phyloP scores from a whole-genome alignment of 2,329 filamentous ascomycete species.

The Ophiobolus disseminans region DNA sequence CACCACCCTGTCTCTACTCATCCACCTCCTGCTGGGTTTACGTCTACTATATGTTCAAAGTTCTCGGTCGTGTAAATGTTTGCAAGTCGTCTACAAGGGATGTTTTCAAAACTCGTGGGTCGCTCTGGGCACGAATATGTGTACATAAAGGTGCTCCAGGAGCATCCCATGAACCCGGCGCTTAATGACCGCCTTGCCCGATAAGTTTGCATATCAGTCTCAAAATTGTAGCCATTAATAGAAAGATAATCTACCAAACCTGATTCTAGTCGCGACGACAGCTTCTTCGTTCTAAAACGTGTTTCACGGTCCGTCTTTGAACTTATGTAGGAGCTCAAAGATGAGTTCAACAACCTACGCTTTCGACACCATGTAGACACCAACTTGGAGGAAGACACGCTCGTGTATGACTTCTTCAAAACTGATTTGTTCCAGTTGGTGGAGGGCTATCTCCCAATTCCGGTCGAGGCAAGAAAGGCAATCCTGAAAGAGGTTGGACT shows the following conservation, averaged over 20 bases:
- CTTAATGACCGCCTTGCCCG: conserved; percentile 9
- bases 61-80: too few species aligned
- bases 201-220: conserved; percentile 8
- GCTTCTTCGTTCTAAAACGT: conserved; percentile 7
- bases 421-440: conserved; percentile 11
- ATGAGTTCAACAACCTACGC: conserved; percentile 6
- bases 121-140: too few species aligned
- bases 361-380: conserved; percentile 5
- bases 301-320: conserved; percentile 11
- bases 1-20: too few species aligned
- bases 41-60: too few species aligned
- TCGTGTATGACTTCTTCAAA: conserved; percentile 5
- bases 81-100: too few species aligned
- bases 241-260: conserved; percentile 5
- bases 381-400: conserved; percentile 4
- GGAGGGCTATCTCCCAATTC: conserved; percentile 8
- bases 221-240: too few species aligned
- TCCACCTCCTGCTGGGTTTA: too few species aligned
- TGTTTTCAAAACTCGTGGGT: too few species aligned
- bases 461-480: conserved; percentile 8
- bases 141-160: conserved; percentile 12
- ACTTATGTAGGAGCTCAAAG: conserved; percentile 8
- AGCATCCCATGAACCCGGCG: conserved; percentile 10
- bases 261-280: conserved; percentile 4
- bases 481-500: conserved; percentile 9